A percentile compares a stretch with the other conserved stretches of the same genome.
Conservation (phyloP, 768 basidiomycete genomes). For the Rhizopogon vesiculosus region DNA sequence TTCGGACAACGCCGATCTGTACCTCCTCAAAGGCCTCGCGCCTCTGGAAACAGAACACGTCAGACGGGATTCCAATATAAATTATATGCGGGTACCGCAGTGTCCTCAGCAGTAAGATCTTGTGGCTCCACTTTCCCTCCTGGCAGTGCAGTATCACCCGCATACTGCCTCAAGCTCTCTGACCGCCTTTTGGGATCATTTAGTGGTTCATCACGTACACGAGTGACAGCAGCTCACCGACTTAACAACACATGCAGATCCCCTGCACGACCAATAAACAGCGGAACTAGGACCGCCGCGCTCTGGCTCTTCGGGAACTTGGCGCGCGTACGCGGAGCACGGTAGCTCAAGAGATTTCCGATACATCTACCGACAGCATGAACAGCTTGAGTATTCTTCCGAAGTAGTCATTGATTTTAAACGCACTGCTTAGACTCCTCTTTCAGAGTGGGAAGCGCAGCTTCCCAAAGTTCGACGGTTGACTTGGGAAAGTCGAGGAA, state of each 20-base stretch:
- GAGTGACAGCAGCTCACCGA: conserved; percentile 43
- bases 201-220: not conserved
- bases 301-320: conserved; percentile 51
- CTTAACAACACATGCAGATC: conserved; percentile 85
- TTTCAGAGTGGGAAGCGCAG: conserved; percentile 4
- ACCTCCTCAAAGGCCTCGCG: conserved; percentile 93
- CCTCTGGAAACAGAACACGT: conserved; percentile 40
- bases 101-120: conserved; percentile 70
- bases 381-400: not conserved
- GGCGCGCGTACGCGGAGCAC: conserved; percentile 23
- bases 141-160: conserved; percentile 85
- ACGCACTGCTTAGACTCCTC: conserved; percentile 21
- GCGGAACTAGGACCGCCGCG: conserved; percentile 77
- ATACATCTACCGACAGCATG: conserved; percentile 15
- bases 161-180: conserved; percentile 65
- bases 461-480: conserved; percentile 8
- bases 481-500: conserved; percentile 16
- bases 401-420: not conserved
- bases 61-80: not conserved
- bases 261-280: conserved; percentile 81
- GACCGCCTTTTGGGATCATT: conserved; percentile 52
- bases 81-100: conserved; percentile 54
- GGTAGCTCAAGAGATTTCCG: conserved; percentile 21
- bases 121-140: conserved; percentile 75
- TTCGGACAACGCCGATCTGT: not conserved